Conservation (phyloP, 2,329 filamentous ascomycete genomes). For the Karstenula rhodostoma region DNA sequence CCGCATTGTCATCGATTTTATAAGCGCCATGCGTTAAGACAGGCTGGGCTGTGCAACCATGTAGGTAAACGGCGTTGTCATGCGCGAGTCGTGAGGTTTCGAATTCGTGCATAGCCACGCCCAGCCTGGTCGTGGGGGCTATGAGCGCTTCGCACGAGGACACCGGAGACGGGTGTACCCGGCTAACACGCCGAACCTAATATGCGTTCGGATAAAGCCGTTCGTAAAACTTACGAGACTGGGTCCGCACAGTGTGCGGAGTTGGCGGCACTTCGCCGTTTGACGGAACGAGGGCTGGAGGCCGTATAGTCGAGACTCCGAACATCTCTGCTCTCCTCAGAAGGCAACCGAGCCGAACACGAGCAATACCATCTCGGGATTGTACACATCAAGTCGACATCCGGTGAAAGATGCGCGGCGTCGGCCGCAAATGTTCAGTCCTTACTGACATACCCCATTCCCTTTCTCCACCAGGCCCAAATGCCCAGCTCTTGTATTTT, state of each 20-base stretch:
- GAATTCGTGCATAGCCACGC: neutral
- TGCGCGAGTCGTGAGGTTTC: neutral
- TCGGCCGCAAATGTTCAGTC: conserved; percentile 10
- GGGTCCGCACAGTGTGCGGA: neutral
- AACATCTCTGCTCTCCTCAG: neutral
- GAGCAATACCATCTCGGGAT: neutral
- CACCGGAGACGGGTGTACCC: neutral
- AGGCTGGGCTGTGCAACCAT: neutral
- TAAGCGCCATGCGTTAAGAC: neutral
- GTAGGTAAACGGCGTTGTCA: neutral
- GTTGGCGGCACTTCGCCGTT: neutral
- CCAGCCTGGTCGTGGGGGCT: neutral
- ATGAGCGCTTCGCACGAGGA: neutral
- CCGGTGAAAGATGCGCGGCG: neutral
- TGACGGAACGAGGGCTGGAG: neutral
- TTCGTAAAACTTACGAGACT: neutral
- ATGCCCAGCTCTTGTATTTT: conserved; percentile 69
- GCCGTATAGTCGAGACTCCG: neutral
- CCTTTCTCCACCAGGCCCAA: conserved; percentile 71
- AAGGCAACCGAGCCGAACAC: neutral
- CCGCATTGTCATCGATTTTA: neutral
- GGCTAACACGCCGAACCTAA: neutral
- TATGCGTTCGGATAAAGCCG: neutral
- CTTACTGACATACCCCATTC: conserved; percentile 65
- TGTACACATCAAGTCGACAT: neutral